Percentiles rank a stretch among this genome's conserved stretches.
These are phyloP conservation scores for Polyporus arcularius DNA, from an alignment of 768 basidiomycete genomes.

Conservation along the genomic window DNA sequence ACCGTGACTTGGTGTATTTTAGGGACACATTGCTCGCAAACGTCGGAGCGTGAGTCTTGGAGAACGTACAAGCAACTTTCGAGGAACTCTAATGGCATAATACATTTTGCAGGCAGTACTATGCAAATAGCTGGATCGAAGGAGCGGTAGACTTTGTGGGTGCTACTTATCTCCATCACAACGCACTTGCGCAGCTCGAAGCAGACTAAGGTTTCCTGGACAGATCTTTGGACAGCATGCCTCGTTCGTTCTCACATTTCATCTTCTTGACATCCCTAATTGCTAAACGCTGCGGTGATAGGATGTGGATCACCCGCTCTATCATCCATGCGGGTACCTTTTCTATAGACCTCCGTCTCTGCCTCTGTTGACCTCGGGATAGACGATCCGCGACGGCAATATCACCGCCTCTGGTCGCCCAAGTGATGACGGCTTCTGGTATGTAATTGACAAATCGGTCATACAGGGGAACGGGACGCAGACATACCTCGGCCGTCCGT, in stretches of 20 bases:
- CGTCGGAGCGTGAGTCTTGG: neutral
- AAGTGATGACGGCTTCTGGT: conserved; percentile 24
- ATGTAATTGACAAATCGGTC: conserved; percentile 24
- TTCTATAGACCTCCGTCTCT: neutral
- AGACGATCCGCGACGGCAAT: conserved; percentile 23
- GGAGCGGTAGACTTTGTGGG: conserved; percentile 26
- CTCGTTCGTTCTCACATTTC: conserved; percentile 11
- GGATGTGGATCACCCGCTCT: conserved; percentile 25
- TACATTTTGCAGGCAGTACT: conserved; percentile 17
- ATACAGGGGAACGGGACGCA: conserved; percentile 24
- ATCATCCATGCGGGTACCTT: conserved; percentile 21
- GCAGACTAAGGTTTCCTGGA: neutral
- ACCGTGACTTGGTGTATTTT: too few species aligned
- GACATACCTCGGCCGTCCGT: conserved; percentile 25
- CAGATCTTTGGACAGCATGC: conserved; percentile 26
- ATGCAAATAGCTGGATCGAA: conserved; percentile 26
- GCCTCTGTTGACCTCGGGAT: neutral
- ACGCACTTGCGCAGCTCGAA: too few species aligned
- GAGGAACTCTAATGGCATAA: neutral
- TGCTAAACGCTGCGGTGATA: neutral
- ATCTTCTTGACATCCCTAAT: neutral
- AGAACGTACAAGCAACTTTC: too few species aligned
- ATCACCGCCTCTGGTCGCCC: conserved; percentile 25
- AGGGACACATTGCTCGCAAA: conserved; percentile 22
- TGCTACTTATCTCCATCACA: too few species aligned